Evolutionary conservation across 176 grass and related monocot species (phyloP).

Genomic region (Ensete ventricosum): DNA sequence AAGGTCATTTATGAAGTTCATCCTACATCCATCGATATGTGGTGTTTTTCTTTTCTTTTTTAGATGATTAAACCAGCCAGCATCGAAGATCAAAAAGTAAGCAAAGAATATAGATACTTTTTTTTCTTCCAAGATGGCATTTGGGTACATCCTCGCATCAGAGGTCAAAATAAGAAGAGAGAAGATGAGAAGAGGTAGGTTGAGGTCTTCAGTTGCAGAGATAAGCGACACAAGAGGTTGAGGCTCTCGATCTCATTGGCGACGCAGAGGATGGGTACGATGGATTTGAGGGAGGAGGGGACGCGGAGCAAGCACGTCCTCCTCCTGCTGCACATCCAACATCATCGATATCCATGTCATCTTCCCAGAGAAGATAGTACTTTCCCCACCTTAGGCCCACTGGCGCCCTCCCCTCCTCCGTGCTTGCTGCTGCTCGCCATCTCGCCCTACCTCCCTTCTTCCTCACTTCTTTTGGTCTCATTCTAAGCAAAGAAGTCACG

Average conservation of each 20-base stretch:
- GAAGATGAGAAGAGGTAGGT: not conserved
- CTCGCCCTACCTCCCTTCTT: not conserved
- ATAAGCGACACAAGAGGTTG: conserved; percentile 64
- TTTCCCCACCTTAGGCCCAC: conserved; percentile 3
- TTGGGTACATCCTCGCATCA: too few relatives aligned
- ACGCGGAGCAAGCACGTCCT: conserved; percentile 17
- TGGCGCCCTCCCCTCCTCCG: conserved; percentile 12
- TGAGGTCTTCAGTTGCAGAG: conserved; percentile 32
- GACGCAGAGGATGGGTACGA: conserved; percentile 78
- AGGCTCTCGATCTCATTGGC: conserved; percentile 76
- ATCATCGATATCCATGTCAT: conserved; percentile 19
- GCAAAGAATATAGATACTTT: too few relatives aligned
- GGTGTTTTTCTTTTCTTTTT: too few relatives aligned
- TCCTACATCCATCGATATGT: not conserved
- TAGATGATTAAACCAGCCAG: not conserved
- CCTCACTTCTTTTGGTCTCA: not conserved
- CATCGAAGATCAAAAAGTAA: not conserved
- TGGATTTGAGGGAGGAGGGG: conserved; percentile 54
- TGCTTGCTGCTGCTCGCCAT: not conserved
- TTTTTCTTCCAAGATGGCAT: too few relatives aligned
- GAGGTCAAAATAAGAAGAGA: not conserved
- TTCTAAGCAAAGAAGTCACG: not conserved
- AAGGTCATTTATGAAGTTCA: too few relatives aligned
- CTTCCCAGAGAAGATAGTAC: conserved; percentile 8
- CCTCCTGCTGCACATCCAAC: conserved; percentile 1